A percentile compares a stretch with the other conserved stretches of the same genome.
These are phyloP conservation scores for Amylostereum areolatum DNA, from an alignment of 1,284 basidiomycete genomes.

Conservation along the genomic window DNA sequence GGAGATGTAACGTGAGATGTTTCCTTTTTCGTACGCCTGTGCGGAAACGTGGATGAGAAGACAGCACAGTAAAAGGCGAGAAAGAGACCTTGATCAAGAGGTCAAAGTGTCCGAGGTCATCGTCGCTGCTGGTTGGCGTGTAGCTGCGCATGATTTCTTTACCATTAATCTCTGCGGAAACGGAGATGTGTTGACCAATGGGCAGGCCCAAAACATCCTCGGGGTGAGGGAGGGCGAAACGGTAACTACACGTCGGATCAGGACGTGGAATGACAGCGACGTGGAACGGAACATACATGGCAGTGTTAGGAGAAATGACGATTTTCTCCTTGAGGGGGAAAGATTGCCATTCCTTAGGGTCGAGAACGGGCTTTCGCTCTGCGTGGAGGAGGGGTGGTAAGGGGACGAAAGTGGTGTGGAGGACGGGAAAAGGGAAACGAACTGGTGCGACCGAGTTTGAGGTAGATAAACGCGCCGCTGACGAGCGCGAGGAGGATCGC, in stretches of 20 bases:
- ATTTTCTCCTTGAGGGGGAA: conserved; percentile 83
- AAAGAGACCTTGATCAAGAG: conserved; percentile 85
- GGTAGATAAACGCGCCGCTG: conserved; percentile 32
- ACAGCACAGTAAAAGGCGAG: conserved; percentile 1
- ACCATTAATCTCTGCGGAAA: conserved; percentile 87
- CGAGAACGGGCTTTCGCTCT: conserved; percentile 64
- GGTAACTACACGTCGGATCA: conserved; percentile 57
- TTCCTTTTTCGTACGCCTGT: conserved; percentile 93
- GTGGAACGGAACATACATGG: conserved; percentile 55
- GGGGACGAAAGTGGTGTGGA: neutral
- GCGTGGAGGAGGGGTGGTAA: conserved; percentile 5
- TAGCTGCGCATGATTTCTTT: conserved; percentile 90
- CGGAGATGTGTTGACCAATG: conserved; percentile 93
- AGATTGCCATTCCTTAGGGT: conserved; percentile 73
- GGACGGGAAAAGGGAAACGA: conserved; percentile 7
- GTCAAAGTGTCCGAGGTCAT: conserved; percentile 91
- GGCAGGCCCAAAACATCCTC: conserved; percentile 87
- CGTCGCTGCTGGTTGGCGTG: conserved; percentile 91
- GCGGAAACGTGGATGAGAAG: conserved; percentile 4
- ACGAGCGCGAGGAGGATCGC: conserved; percentile 31
- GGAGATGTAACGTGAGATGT: conserved; percentile 85
- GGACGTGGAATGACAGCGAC: conserved; percentile 1
- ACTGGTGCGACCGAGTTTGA: conserved; percentile 37
- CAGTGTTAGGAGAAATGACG: conserved; percentile 90
- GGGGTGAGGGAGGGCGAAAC: conserved; percentile 74